Evolutionary conservation across 2,329 filamentous ascomycete genomes (phyloP).

Genomic region (Xylaria sp.): DNA sequence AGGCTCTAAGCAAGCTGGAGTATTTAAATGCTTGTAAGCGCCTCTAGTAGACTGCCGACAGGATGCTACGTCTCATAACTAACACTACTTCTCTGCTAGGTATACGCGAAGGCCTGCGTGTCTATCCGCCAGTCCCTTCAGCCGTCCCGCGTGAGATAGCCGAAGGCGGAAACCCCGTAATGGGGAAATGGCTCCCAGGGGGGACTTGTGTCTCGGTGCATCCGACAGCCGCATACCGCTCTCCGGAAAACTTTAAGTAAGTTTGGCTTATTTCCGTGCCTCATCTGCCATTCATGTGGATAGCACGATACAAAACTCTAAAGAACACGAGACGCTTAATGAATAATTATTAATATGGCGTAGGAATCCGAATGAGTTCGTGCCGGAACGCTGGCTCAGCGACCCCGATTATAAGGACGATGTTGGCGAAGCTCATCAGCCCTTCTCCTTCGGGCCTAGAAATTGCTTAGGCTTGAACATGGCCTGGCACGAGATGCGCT

Average conservation of each 20-base stretch:
- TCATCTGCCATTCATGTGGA: background rate
- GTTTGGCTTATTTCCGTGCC: background rate
- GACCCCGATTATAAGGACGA: background rate
- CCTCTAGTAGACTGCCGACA: background rate
- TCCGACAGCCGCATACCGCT: constrained; percentile 22
- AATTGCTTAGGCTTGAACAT: constrained; percentile 31
- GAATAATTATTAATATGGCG: constrained; percentile 1
- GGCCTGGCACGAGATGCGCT: constrained; percentile 26
- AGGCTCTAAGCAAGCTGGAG: constrained; percentile 23
- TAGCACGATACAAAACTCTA: background rate
- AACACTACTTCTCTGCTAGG: constrained; percentile 8
- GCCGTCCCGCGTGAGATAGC: constrained; percentile 25
- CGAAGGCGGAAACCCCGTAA: constrained; percentile 31
- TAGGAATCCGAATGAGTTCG: constrained; percentile 20
- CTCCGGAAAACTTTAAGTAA: constrained; percentile 11
- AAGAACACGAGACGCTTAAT: background rate
- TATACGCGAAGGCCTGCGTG: constrained; percentile 32
- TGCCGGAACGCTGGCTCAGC: constrained; percentile 27
- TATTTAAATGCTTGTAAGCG: constrained; percentile 33
- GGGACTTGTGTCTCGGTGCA: constrained; percentile 26
- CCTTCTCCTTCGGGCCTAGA: constrained; percentile 26
- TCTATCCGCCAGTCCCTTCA: constrained; percentile 32
- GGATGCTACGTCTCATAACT: background rate
- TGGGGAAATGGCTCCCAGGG: constrained; percentile 25
- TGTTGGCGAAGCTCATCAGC: constrained; percentile 21